These are phyloP conservation scores for Perilla frutescens DNA, from an alignment of 257 asterid species.

Conservation along the genomic window DNA sequence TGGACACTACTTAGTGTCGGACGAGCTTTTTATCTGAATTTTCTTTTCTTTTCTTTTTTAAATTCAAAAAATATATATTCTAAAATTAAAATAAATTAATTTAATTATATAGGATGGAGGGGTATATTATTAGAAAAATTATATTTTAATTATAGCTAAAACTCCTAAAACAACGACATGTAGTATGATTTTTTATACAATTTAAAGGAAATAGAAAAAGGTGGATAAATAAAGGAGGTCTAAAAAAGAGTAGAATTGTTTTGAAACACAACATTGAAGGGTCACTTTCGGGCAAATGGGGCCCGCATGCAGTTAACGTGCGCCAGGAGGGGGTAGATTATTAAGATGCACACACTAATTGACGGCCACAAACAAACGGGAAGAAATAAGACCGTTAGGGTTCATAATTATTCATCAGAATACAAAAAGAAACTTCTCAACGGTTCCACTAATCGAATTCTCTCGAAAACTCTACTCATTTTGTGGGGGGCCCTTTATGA, in stretches of 20 bases:
- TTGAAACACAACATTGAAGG: not conserved
- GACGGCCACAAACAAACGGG: slow-evolving; percentile 36
- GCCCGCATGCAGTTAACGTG: slow-evolving; percentile 18
- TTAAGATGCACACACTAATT: slow-evolving; percentile 12
- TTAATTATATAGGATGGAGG: too few relatives aligned
- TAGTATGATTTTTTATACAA: too few relatives aligned
- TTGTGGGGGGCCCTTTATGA: not conserved
- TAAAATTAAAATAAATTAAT: too few relatives aligned
- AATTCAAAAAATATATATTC: too few relatives aligned
- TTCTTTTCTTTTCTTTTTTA: too few relatives aligned
- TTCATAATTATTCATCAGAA: not conserved
- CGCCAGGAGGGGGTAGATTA: slow-evolving; percentile 3
- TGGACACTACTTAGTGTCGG: too few relatives aligned
- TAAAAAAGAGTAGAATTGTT: not conserved
- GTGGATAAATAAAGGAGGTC: not conserved
- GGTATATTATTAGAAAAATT: too few relatives aligned
- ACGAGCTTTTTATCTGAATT: too few relatives aligned
- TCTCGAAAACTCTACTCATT: slow-evolving; percentile 33
- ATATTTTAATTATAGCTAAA: too few relatives aligned
- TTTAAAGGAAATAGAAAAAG: too few relatives aligned
- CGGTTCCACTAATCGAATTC: slow-evolving; percentile 35
- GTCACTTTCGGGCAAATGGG: slow-evolving; percentile 16
- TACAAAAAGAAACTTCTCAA: slow-evolving; percentile 18
- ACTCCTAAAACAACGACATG: too few relatives aligned
- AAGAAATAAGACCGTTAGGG: slow-evolving; percentile 39